Evolutionary conservation across 2,329 filamentous ascomycete genomes (phyloP).

Genomic region (Phialemonium atrogriseum): DNA sequence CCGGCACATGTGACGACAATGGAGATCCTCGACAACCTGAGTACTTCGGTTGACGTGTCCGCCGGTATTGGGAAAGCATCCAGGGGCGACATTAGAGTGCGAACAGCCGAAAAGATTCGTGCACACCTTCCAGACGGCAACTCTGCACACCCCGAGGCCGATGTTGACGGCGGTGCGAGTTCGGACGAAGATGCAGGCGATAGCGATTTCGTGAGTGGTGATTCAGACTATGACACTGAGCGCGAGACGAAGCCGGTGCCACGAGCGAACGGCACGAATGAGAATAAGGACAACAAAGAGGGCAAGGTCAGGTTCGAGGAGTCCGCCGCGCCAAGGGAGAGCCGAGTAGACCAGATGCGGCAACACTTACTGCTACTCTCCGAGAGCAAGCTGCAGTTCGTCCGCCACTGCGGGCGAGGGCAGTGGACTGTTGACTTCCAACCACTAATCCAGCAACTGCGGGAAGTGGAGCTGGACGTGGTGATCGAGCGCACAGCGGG

Average conservation of each 20-base stretch:
- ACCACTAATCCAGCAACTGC: slow-evolving; percentile 60
- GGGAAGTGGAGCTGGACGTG: slow-evolving; percentile 71
- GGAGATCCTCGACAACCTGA: slow-evolving; percentile 48
- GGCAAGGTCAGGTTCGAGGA: slow-evolving; percentile 47
- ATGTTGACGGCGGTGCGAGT: slow-evolving; percentile 23
- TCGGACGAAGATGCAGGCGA: slow-evolving; percentile 25
- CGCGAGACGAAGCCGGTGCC: slow-evolving; percentile 10
- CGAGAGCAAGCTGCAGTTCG: slow-evolving; percentile 60
- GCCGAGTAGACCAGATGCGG: slow-evolving; percentile 52
- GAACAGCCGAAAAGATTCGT: slow-evolving; percentile 39
- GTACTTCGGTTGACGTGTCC: slow-evolving; percentile 42
- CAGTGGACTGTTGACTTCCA: slow-evolving; percentile 82
- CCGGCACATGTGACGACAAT: slow-evolving; percentile 39
- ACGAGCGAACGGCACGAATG: slow-evolving; percentile 13
- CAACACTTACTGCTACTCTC: slow-evolving; percentile 66
- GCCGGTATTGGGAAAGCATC: slow-evolving; percentile 49
- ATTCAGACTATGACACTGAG: slow-evolving; percentile 12
- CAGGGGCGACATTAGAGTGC: slow-evolving; percentile 35
- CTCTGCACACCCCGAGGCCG: slow-evolving; percentile 18
- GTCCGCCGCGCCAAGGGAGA: slow-evolving; percentile 27
- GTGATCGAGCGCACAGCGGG: slow-evolving; percentile 74
- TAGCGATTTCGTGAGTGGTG: slow-evolving; percentile 20
- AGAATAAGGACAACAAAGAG: too few species aligned
- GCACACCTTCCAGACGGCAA: slow-evolving; percentile 15
- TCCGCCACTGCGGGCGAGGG: slow-evolving; percentile 59